Evolutionary conservation across 2,329 filamentous ascomycete species (phyloP).

Genomic region (Aspergillus sojae): DNA sequence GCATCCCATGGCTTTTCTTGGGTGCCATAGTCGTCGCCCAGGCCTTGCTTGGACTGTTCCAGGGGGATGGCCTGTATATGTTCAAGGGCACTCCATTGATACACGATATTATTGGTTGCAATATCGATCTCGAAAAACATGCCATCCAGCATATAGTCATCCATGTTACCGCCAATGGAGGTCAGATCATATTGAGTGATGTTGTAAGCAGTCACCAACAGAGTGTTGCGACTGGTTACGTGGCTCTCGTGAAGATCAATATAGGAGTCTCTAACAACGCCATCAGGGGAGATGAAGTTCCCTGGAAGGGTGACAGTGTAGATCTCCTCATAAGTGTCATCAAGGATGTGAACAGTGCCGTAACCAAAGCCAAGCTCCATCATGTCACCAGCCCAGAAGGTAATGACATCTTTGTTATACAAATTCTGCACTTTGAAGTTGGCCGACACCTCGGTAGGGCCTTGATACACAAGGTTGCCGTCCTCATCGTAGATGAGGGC

Average conservation of each 20-base stretch:
- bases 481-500: constrained; percentile 41
- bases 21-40: constrained; percentile 20
- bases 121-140: constrained; percentile 41
- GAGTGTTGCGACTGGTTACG: constrained; percentile 35
- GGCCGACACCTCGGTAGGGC: constrained; percentile 33
- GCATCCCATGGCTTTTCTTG: constrained; percentile 36
- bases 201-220: constrained; percentile 40
- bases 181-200: constrained; percentile 36
- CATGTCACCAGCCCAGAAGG: constrained; percentile 39
- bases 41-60: constrained; percentile 28
- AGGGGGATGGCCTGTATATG: constrained; percentile 34
- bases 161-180: constrained; percentile 31
- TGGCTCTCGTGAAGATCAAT: constrained; percentile 41
- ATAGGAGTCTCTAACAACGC: constrained; percentile 27
- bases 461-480: constrained; percentile 40
- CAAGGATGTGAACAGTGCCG: constrained; percentile 35
- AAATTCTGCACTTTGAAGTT: constrained; percentile 40
- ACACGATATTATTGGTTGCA: constrained; percentile 35
- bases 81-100: constrained; percentile 38
- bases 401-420: constrained; percentile 37
- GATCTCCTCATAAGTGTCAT: constrained; percentile 38
- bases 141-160: constrained; percentile 37
- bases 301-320: constrained; percentile 33
- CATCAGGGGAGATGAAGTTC: constrained; percentile 28
- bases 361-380: constrained; percentile 32